A percentile compares a stretch with the other conserved stretches of the same genome.
Evolutionary conservation across 345 rosid species (phyloP).

Genomic region (Citrus maxima): DNA sequence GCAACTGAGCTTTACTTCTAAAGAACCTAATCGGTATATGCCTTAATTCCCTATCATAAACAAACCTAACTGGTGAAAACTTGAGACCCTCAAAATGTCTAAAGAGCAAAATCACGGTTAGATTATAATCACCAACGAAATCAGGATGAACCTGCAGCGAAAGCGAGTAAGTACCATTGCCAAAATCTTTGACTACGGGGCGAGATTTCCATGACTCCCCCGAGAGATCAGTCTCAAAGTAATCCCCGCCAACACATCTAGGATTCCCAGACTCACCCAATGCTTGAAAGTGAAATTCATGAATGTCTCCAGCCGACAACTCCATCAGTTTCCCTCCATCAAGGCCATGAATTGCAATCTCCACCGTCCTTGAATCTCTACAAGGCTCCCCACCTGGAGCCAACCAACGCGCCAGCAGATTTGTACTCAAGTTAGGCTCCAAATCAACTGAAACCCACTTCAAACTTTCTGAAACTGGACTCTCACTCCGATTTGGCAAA

Average conservation of each 20-base stretch:
- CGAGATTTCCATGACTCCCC: conserved; percentile 87
- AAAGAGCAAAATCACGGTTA: conserved; percentile 70
- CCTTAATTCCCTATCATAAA: conserved; percentile 51
- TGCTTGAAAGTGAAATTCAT: conserved; percentile 63
- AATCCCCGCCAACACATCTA: conserved; percentile 82
- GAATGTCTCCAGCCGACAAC: conserved; percentile 59
- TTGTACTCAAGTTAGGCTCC: conserved; percentile 46
- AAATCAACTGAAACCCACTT: conserved; percentile 53
- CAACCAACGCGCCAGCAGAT: conserved; percentile 56
- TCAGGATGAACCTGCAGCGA: conserved; percentile 89
- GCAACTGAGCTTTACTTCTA: conserved; percentile 33
- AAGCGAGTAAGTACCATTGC: conserved; percentile 70
- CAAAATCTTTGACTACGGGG: conserved; percentile 75
- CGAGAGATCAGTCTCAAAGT: conserved; percentile 83
- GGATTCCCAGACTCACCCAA: conserved; percentile 48
- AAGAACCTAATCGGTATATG: conserved; percentile 42
- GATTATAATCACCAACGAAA: conserved; percentile 66
- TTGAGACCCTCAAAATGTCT: conserved; percentile 76
- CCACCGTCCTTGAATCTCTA: conserved; percentile 51
- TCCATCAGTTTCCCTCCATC: conserved; percentile 51
- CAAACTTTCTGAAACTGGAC: not conserved
- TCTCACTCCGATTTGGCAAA: not conserved
- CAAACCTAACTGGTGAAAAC: conserved; percentile 62
- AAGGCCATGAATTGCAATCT: conserved; percentile 48
- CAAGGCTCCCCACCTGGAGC: conserved; percentile 71